Conservation (phyloP, 345 rosid genomes). For the Eucalyptus shirleyi region DNA sequence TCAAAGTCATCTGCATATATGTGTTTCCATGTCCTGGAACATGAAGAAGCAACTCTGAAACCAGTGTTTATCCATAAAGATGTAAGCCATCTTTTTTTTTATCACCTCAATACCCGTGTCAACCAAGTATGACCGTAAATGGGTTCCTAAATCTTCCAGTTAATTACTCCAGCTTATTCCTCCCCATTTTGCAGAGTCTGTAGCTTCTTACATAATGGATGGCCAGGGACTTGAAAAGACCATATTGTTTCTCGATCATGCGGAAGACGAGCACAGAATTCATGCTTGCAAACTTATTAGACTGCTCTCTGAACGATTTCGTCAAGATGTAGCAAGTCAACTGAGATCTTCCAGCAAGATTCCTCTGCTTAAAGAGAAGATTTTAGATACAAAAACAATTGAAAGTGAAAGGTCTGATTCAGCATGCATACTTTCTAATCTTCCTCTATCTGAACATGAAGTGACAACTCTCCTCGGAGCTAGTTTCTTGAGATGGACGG, state of each 20-base stretch:
- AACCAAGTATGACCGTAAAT: neutral
- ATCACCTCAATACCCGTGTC: neutral
- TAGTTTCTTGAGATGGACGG: slow-evolving; percentile 18
- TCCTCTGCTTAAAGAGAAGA: slow-evolving; percentile 7
- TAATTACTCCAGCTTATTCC: neutral
- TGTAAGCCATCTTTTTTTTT: neutral
- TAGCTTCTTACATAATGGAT: slow-evolving; percentile 8
- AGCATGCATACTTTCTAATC: slow-evolving; percentile 25
- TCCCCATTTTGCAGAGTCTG: slow-evolving; percentile 12
- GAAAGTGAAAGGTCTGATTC: slow-evolving; percentile 29
- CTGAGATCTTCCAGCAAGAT: slow-evolving; percentile 8
- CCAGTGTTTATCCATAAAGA: neutral
- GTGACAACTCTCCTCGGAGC: slow-evolving; percentile 12
- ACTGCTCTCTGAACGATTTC: slow-evolving; percentile 14
- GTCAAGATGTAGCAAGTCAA: slow-evolving; percentile 16
- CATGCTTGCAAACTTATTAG: slow-evolving; percentile 19
- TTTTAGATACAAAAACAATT: slow-evolving; percentile 13
- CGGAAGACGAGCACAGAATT: slow-evolving; percentile 14
- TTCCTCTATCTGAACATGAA: slow-evolving; percentile 14
- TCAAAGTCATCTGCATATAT: neutral
- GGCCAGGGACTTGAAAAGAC: slow-evolving; percentile 16
- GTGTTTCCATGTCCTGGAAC: neutral
- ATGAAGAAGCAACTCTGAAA: neutral
- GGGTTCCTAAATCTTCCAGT: neutral
- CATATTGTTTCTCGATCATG: slow-evolving; percentile 9